Percentiles rank a stretch among this genome's conserved stretches.
These are phyloP conservation scores for Lachnellula suecica DNA, from an alignment of 2,329 filamentous ascomycete genomes.

Conservation along the genomic window DNA sequence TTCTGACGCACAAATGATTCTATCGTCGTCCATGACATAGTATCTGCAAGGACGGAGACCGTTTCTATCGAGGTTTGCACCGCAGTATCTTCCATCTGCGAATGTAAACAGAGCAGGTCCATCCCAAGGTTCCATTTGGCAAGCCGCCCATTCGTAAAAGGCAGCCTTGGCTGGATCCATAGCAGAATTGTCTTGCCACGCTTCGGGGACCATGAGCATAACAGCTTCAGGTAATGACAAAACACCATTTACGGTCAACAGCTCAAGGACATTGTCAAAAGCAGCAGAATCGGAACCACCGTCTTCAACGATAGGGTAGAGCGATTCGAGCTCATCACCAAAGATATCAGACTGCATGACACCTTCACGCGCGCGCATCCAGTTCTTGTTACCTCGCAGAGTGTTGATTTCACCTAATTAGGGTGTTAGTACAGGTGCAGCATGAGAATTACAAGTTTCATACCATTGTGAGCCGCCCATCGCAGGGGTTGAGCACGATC, in stretches of 20 bases:
- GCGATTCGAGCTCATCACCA: slow-evolving; percentile 82
- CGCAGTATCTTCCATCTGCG: slow-evolving; percentile 93
- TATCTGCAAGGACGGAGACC: slow-evolving; percentile 93
- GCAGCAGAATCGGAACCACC: slow-evolving; percentile 95
- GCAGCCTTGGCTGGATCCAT: slow-evolving; percentile 96
- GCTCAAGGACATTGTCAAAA: slow-evolving; percentile 94
- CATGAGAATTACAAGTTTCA: slow-evolving; percentile 24
- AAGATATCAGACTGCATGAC: slow-evolving; percentile 92
- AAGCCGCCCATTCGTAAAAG: slow-evolving; percentile 98
- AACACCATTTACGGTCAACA: slow-evolving; percentile 93
- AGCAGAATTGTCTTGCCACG: slow-evolving; percentile 89
- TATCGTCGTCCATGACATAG: slow-evolving; percentile 95
- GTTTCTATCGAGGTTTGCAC: slow-evolving; percentile 94
- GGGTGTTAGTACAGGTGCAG: slow-evolving; percentile 29
- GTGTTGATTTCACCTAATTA: slow-evolving; percentile 83
- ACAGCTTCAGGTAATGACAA: slow-evolving; percentile 93
- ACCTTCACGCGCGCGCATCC: slow-evolving; percentile 97
- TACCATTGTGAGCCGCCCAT: slow-evolving; percentile 96
- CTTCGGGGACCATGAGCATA: slow-evolving; percentile 98
- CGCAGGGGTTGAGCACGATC: slow-evolving; percentile 93
- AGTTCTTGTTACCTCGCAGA: slow-evolving; percentile 96
- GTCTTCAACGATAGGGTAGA: slow-evolving; percentile 95
- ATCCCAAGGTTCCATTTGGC: slow-evolving; percentile 99
- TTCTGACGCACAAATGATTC: slow-evolving; percentile 95
- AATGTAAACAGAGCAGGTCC: slow-evolving; percentile 96